Evolutionary conservation across 805 yeast genomes (phyloP).

Genomic region (Candida chilensis): DNA sequence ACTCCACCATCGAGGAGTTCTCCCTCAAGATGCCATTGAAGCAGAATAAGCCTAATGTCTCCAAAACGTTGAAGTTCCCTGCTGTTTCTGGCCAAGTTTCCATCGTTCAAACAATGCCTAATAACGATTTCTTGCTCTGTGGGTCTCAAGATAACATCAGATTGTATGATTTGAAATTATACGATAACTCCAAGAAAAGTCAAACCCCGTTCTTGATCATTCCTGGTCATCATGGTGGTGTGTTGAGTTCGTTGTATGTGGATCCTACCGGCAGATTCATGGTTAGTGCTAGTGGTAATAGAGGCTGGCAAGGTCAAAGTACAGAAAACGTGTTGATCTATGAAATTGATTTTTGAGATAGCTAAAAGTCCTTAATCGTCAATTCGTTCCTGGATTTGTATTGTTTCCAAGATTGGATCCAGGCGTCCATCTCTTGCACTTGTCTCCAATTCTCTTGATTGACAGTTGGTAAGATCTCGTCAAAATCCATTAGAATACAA

Average conservation of each 20-base stretch:
- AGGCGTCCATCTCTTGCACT: slow-evolving; percentile 15
- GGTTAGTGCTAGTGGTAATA: slow-evolving; percentile 86
- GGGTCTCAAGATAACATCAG: slow-evolving; percentile 89
- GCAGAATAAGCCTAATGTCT: slow-evolving; percentile 35
- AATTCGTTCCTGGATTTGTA: slow-evolving; percentile 5
- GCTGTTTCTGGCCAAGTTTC: slow-evolving; percentile 87
- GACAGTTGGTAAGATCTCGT: slow-evolving; percentile 73
- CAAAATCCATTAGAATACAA: slow-evolving; percentile 39
- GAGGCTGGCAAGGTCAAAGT: slow-evolving; percentile 88
- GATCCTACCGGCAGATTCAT: slow-evolving; percentile 86
- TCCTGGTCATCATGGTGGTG: slow-evolving; percentile 97
- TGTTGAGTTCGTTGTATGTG: slow-evolving; percentile 63
- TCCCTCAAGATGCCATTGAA: slow-evolving; percentile 49
- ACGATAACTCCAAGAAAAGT: slow-evolving; percentile 22
- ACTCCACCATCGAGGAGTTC: slow-evolving; percentile 74
- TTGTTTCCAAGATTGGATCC: slow-evolving; percentile 22
- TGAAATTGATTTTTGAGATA: slow-evolving; percentile 54
- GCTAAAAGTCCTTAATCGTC: slow-evolving; percentile 6
- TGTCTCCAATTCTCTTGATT: slow-evolving; percentile 21
- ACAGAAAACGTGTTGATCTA: slow-evolving; percentile 79
- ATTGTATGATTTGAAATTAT: slow-evolving; percentile 61
- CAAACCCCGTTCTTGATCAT: slow-evolving; percentile 78
- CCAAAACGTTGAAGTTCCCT: slow-evolving; percentile 65
- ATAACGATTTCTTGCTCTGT: slow-evolving; percentile 68
- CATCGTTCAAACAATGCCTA: slow-evolving; percentile 71